These are phyloP conservation scores for Scorias spongiosa DNA, from an alignment of 2,329 filamentous ascomycete species.

Conservation along the genomic window DNA sequence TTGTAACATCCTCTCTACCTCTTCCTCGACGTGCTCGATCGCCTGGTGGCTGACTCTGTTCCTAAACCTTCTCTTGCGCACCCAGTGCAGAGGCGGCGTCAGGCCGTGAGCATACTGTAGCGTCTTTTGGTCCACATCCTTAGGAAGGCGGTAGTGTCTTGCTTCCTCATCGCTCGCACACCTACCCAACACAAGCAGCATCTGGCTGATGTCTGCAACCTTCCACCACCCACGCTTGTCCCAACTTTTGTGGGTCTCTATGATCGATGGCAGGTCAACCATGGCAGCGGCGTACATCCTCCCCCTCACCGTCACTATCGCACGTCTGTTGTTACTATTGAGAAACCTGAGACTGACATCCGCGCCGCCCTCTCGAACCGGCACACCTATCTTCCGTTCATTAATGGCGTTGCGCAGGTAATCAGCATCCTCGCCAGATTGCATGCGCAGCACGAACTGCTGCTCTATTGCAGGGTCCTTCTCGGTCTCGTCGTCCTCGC, in stretches of 20 bases:
- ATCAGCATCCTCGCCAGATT: conserved; percentile 71
- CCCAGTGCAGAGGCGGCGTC: conserved; percentile 77
- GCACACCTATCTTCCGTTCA: conserved; percentile 59
- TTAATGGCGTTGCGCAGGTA: conserved; percentile 63
- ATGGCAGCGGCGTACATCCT: conserved; percentile 61
- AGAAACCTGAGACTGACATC: conserved; percentile 73
- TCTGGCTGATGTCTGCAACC: conserved; percentile 75
- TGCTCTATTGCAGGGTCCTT: conserved; percentile 77
- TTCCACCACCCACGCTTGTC: conserved; percentile 80
- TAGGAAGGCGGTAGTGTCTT: conserved; percentile 45
- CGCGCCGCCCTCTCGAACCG: conserved; percentile 48
- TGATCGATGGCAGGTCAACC: conserved; percentile 72
- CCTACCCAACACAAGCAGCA: conserved; percentile 62
- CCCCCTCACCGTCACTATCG: conserved; percentile 53
- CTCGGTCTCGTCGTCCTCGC: conserved; percentile 83
- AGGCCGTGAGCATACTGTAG: conserved; percentile 72
- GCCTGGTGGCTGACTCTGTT: conserved; percentile 70
- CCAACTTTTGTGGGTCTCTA: conserved; percentile 88
- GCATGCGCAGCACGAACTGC: conserved; percentile 78
- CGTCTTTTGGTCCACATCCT: conserved; percentile 51
- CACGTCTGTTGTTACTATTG: conserved; percentile 55
- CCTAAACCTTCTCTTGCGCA: conserved; percentile 65
- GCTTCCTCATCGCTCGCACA: conserved; percentile 43
- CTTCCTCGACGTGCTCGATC: conserved; percentile 69
- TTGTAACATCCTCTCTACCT: conserved; percentile 58